phyloP scores from a whole-genome alignment of 306 rosid genomes.

The Hippophae gyantsensis region DNA sequence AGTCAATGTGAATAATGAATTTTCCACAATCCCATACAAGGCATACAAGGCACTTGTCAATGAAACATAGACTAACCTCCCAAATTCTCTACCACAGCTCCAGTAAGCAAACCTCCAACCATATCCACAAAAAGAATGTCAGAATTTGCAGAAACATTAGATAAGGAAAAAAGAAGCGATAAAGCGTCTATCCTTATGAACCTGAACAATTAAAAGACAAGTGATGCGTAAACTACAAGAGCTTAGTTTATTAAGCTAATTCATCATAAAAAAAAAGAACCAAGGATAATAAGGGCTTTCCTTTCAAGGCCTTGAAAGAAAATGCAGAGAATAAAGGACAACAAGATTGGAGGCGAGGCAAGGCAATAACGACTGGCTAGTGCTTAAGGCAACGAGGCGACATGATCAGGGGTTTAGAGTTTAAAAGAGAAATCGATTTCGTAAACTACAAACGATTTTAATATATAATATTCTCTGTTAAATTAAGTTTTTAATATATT shows the following conservation, averaged over 20 bases:
- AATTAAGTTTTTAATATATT: too few relatives aligned
- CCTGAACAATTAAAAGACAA: constrained; percentile 31
- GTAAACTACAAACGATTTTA: not conserved
- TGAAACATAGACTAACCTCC: constrained; percentile 47
- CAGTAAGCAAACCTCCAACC: constrained; percentile 88
- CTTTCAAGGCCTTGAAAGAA: too few relatives aligned
- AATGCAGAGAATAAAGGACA: not conserved
- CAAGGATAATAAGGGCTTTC: too few relatives aligned
- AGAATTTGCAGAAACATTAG: constrained; percentile 71
- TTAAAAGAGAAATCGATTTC: not conserved
- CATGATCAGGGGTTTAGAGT: constrained; percentile 1
- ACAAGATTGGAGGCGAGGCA: not conserved
- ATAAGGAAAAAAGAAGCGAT: constrained; percentile 81
- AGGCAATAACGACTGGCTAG: not conserved
- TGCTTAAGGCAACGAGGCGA: not conserved
- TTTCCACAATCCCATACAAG: not conserved
- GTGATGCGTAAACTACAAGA: not conserved
- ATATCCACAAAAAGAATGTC: constrained; percentile 76
- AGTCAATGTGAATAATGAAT: not conserved
- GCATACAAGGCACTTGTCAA: not conserved
- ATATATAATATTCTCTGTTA: too few relatives aligned
- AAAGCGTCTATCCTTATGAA: constrained; percentile 77
- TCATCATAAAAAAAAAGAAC: too few relatives aligned
- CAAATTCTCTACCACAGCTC: constrained; percentile 85
- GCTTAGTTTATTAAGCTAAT: not conserved